Base-by-base conservation (phyloP, 2,329 filamentous ascomycete species). In the Fusarium proliferatum region DNA sequence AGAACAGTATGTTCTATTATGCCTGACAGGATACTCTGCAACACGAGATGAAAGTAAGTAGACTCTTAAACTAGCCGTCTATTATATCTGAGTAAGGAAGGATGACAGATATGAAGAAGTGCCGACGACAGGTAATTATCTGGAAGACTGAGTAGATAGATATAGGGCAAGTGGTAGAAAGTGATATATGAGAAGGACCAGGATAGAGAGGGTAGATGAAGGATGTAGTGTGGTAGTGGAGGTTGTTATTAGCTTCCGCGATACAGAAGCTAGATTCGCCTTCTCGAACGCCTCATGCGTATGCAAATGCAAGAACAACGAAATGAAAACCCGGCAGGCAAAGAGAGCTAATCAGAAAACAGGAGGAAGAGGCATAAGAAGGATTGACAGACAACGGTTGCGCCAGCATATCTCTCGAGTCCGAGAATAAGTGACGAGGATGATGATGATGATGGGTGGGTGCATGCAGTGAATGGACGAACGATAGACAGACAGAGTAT, bases 281-380 rank as follows among this genome's bases (percentile, higher is more conserved):
- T 70, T 42, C 56, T 64, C 30, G 52, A 57, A 72, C 71, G 63
- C 67, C 71, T 72, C 63, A 36, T 71, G 67, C 60, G 67, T 72
- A 69, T 60, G 38, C 16, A 58, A 51, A 64, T 65, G 55, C 28
- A 63, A 69, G 34, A 48, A 59, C 23, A 61, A 28, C 28, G 49
- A 66, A 15, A 43, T n/a, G 26, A 41, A 26, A 42, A 38, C 34
- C 33, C 33, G 21, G 26, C 8, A 58, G 33, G 45, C 51, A 69
- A 65, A 42, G 45, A 64, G 33, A 59, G 51, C 67, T 55, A 49
- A 59, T 64, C 51, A 41, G 23, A 30, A 55, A 41, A 16, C 51
- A 55, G 51, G 51, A 55, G 33, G 42, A 38, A 61, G 48, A 63
- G 21, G 48, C 39, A 55, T 43, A 17, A 53, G 26, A 26, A 62